Conservation (phyloP, 2,329 filamentous ascomycete species). For the Pseudogymnoascus sp. region DNA sequence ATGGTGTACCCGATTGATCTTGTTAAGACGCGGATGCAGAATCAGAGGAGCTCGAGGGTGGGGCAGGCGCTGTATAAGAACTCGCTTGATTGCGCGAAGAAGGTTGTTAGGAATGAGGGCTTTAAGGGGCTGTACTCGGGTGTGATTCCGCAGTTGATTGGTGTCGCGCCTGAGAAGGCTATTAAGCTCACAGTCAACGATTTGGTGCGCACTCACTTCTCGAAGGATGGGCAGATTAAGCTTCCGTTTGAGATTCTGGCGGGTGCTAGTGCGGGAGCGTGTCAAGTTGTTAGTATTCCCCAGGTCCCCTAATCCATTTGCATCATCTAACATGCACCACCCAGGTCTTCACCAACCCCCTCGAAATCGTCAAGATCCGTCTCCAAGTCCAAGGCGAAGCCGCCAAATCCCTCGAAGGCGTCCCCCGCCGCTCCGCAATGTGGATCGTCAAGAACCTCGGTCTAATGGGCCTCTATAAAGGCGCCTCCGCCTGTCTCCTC, state of each 20-base stretch:
- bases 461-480: conserved; percentile 92
- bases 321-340: conserved; percentile 11
- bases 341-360: conserved; percentile 90
- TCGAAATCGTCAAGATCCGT: conserved; percentile 98
- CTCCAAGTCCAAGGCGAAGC: conserved; percentile 96
- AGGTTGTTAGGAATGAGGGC: conserved; percentile 89
- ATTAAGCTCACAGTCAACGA: conserved; percentile 99
- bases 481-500: conserved; percentile 84
- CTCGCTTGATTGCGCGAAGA: conserved; percentile 88
- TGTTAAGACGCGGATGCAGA: conserved; percentile 98
- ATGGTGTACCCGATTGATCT: conserved; percentile 99
- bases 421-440: conserved; percentile 83
- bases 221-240: conserved; percentile 66
- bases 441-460: conserved; percentile 97
- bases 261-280: conserved; percentile 82
- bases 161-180: conserved; percentile 97
- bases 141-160: conserved; percentile 88
- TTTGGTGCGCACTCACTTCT: conserved; percentile 69
- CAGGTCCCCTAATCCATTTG: background rate
- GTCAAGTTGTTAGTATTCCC: conserved; percentile 74
- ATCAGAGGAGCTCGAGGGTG: conserved; percentile 75
- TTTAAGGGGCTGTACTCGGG: conserved; percentile 86
- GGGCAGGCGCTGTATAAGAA: conserved; percentile 94
- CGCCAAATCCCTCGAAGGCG: conserved; percentile 73
- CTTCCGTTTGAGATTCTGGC: conserved; percentile 69